Base-by-base conservation (phyloP, 441 rosid genomes). In the Rhodomyrtus psidioides region DNA sequence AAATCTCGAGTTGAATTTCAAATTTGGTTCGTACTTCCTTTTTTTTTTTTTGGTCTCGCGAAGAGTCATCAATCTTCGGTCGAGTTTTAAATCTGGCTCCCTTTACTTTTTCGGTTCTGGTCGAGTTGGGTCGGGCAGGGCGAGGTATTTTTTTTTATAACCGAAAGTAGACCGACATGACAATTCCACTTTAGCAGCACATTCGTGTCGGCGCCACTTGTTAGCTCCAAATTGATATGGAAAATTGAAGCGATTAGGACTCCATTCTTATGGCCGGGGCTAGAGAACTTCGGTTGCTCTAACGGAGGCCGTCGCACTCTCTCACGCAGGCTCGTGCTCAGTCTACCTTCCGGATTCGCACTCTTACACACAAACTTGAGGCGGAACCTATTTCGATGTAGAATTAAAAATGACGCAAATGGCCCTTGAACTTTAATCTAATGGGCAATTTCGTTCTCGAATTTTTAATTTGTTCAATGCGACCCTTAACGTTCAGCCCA, bases 121-220 rank as follows among this genome's bases (percentile, higher is more conserved):
- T 49, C 51, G 51, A 49, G 12, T 49, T 49, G 13, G 13, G 13
- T 10, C 51, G 13, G 51, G 12, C 0, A 49, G 12, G 51, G 51
- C 51, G 2, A 49, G 51, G 51, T 49, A 10, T 10, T 49, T 49
- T 10, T 49, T 49, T 49, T 49, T 13, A 49, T 49, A 49, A 3
- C 12, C 51, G 3, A 0, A 0, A 49, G 12, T 4, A 2, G 13
- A 1, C 1, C 0, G 7, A 9, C 26, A 34, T 30, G 76, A 1
- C 46, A 34, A 1, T 2, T 62, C 1, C 14, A 65, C 26, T 3
- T 65, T 65, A 0, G 6, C 4, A 4, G 5, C 9, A 19, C 17
- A 9, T 30, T 65, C 46, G 19, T 65, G 7, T 65, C 6, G 0
- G 4, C 1, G 4, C 26, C 7, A 0, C 26, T 19, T 10, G 6